These are phyloP conservation scores for Colletotrichum trifolii DNA, from an alignment of 2,329 filamentous ascomycete genomes.

Conservation along the genomic window DNA sequence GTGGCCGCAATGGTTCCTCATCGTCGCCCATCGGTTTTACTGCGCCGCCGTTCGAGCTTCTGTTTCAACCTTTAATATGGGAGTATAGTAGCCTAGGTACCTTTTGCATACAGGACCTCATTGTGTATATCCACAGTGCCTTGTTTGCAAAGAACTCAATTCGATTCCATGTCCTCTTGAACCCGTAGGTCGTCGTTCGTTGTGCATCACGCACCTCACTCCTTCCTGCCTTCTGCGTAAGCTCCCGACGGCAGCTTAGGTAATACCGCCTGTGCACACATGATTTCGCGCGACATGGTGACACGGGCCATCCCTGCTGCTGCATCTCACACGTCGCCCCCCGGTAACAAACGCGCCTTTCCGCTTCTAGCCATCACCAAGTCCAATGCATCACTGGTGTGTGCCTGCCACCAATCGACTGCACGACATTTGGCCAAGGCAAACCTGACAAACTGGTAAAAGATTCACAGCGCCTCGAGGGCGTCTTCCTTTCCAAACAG, in stretches of 20 bases:
- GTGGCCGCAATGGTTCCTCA: no score
- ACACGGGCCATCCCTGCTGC: slow-evolving; percentile 32
- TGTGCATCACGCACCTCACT: neutral
- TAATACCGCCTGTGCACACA: slow-evolving; percentile 26
- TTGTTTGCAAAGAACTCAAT: no score
- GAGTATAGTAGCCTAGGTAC: no score
- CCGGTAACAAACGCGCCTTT: slow-evolving; percentile 26
- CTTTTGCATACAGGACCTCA: no score
- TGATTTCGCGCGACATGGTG: slow-evolving; percentile 32
- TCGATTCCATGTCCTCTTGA: no score
- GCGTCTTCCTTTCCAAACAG: neutral
- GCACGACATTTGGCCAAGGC: slow-evolving; percentile 1
- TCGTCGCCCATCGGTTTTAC: no score
- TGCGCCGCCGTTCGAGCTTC: no score
- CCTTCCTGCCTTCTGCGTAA: neutral
- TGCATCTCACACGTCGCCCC: slow-evolving; percentile 17
- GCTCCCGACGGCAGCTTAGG: slow-evolving; percentile 7
- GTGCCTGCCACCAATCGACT: neutral
- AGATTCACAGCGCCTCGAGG: neutral
- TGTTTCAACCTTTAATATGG: no score
- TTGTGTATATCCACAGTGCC: no score
- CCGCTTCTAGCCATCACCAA: slow-evolving; percentile 18
- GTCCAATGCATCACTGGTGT: slow-evolving; percentile 16
- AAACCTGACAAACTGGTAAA: neutral
- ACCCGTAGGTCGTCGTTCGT: no score